Evolutionary conservation across 169 alveolate genomes (phyloP).

Genomic region (Eimeria tenella): DNA sequence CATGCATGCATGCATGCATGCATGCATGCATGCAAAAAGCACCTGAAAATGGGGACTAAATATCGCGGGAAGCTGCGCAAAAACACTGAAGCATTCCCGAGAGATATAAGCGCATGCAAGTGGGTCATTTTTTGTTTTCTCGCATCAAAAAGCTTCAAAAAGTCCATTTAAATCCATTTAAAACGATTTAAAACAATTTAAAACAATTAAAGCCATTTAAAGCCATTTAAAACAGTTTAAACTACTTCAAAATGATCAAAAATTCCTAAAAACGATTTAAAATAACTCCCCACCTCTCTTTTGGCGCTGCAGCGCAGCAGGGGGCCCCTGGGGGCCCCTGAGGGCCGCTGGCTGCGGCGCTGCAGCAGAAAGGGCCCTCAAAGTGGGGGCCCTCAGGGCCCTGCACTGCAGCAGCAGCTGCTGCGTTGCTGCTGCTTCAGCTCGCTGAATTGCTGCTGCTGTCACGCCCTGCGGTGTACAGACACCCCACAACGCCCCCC

Average conservation of each 20-base stretch:
- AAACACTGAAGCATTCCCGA: too few relatives aligned
- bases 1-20: not conserved
- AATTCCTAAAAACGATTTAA: too few relatives aligned
- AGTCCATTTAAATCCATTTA: too few relatives aligned
- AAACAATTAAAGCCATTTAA: too few relatives aligned
- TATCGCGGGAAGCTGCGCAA: too few relatives aligned
- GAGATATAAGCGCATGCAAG: too few relatives aligned
- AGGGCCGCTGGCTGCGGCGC: not conserved
- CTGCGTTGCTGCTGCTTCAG: constrained; percentile 31
- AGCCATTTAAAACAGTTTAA: too few relatives aligned
- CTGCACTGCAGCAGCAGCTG: constrained; percentile 1
- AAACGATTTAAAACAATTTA: too few relatives aligned
- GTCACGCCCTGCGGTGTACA: not conserved
- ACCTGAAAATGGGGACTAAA: not conserved
- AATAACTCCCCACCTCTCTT: not conserved
- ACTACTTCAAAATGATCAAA: too few relatives aligned
- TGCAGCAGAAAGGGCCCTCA: not conserved
- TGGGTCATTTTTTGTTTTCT: too few relatives aligned
- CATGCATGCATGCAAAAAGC: not conserved
- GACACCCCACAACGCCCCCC: not conserved
- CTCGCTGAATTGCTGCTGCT: not conserved
- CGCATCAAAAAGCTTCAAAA: too few relatives aligned
- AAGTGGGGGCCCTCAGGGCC: not conserved
- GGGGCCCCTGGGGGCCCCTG: not conserved
- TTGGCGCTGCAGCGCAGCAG: not conserved